A percentile compares a stretch with the other conserved stretches of the same genome.
Conservation (phyloP, 2,329 filamentous ascomycete genomes). For the Ambrosiella xylebori region DNA sequence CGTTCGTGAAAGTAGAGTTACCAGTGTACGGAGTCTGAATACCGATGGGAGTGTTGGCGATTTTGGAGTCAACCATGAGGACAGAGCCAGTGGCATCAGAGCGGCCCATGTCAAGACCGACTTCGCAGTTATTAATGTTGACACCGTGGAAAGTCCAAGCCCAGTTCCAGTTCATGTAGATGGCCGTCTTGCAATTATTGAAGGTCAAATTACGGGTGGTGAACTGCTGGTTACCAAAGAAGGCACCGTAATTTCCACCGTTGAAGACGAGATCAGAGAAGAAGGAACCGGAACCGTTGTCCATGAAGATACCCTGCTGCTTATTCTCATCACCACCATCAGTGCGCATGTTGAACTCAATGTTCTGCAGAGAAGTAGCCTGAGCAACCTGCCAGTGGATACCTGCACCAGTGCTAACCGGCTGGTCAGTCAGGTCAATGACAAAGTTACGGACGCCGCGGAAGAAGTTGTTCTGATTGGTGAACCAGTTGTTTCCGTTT, state of each 20-base stretch:
- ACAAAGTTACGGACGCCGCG: conserved; percentile 68
- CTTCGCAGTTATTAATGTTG: conserved; percentile 53
- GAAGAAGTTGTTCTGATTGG: conserved; percentile 74
- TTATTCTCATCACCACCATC: conserved; percentile 46
- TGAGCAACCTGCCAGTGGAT: conserved; percentile 82
- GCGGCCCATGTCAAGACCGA: conserved; percentile 62
- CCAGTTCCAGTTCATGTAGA: conserved; percentile 91
- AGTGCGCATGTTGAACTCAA: conserved; percentile 60
- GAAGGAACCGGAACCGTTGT: conserved; percentile 71
- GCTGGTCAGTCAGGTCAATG: conserved; percentile 55
- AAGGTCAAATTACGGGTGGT: conserved; percentile 70
- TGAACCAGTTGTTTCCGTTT: conserved; percentile 54
- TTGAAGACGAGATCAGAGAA: conserved; percentile 73
- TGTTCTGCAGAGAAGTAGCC: conserved; percentile 64
- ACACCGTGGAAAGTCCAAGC: conserved; percentile 65
- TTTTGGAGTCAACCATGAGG: conserved; percentile 62
- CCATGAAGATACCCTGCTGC: conserved; percentile 68
- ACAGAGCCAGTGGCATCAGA: conserved; percentile 70
- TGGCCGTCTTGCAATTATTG: conserved; percentile 64
- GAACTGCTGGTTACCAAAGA: conserved; percentile 76
- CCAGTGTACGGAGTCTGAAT: conserved; percentile 58
- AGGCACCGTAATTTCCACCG: conserved; percentile 61
- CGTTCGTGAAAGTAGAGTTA: conserved; percentile 49
- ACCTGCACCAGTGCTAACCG: conserved; percentile 42
- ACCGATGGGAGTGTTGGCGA: conserved; percentile 59